Percentiles rank a stretch among this genome's conserved stretches.
Evolutionary conservation across 2,329 filamentous ascomycete genomes (phyloP).

Genomic region (Calonectria multiphialidica): DNA sequence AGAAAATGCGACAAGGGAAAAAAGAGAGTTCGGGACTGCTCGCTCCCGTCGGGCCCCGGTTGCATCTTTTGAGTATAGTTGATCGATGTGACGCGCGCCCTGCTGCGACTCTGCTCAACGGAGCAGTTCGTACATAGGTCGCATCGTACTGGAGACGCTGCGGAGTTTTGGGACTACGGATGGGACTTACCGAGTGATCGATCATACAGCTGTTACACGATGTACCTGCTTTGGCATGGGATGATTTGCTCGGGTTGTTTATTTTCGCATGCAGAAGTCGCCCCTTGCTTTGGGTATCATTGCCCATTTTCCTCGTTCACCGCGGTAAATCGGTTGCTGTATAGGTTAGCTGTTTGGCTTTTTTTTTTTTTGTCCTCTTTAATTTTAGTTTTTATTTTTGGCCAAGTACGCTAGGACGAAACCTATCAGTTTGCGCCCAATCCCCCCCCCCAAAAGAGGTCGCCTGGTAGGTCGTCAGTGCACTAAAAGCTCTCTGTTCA

Average conservation of each 20-base stretch:
- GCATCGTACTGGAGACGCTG: slow-evolving; percentile 5
- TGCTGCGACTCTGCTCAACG: slow-evolving; percentile 17
- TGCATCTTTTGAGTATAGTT: neutral
- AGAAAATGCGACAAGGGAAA: neutral
- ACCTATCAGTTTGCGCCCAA: neutral
- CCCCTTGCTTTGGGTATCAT: neutral
- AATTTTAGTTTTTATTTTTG: neutral
- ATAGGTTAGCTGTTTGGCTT: neutral
- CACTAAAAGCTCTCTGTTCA: neutral
- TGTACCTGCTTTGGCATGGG: neutral
- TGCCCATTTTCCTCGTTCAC: neutral
- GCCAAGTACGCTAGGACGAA: neutral
- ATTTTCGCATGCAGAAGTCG: neutral
- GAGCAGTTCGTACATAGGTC: slow-evolving; percentile 17
- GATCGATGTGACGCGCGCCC: neutral
- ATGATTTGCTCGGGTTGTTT: neutral
- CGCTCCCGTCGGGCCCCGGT: neutral
- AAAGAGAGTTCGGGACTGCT: slow-evolving; percentile 2
- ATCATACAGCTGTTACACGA: neutral
- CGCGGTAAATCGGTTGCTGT: neutral
- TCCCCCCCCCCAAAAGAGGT: neutral
- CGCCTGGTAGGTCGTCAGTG: neutral
- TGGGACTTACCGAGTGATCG: slow-evolving; percentile 15
- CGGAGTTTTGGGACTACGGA: neutral
- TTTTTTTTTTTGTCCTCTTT: neutral